These are phyloP conservation scores for Starmerella asiatica DNA, from an alignment of 805 yeast species.

Conservation along the genomic window DNA sequence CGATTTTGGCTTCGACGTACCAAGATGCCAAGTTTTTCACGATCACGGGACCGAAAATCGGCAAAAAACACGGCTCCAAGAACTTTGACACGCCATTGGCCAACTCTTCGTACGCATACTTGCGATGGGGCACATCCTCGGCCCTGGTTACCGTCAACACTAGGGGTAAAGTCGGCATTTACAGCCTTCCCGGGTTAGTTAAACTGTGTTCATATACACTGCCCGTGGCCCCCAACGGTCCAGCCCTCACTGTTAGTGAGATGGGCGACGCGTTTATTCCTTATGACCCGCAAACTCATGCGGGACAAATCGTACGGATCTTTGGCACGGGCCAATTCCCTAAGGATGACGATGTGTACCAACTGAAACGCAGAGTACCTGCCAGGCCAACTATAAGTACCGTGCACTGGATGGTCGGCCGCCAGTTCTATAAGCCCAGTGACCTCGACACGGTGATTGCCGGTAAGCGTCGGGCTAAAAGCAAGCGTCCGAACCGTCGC, in stretches of 20 bases:
- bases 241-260: conserved; percentile 25
- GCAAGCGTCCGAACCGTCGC: conserved; percentile 25
- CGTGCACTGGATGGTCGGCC: conserved; percentile 76
- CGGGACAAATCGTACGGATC: conserved; percentile 36
- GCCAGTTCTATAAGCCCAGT: conserved; percentile 42
- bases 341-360: conserved; percentile 44
- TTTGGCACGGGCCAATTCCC: conserved; percentile 32
- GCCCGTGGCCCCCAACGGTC: conserved; percentile 8
- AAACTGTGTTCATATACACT: conserved; percentile 16
- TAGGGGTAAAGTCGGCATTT: conserved; percentile 17
- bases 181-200: conserved; percentile 19
- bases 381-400: conserved; percentile 69
- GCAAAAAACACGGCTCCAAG: conserved; percentile 48
- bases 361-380: conserved; percentile 49
- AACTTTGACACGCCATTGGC: conserved; percentile 40
- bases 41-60: conserved; percentile 38
- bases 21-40: conserved; percentile 47
- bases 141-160: conserved; percentile 23
- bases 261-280: conserved; percentile 31
- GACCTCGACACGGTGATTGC: conserved; percentile 58
- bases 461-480: conserved; percentile 56
- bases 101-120: conserved; percentile 40
- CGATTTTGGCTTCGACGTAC: conserved; percentile 41
- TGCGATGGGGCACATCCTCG: conserved; percentile 34
- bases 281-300: conserved; percentile 43